These are phyloP conservation scores for Paramyrothecium sp. DNA, from an alignment of 2,329 filamentous ascomycete genomes.

Conservation along the genomic window DNA sequence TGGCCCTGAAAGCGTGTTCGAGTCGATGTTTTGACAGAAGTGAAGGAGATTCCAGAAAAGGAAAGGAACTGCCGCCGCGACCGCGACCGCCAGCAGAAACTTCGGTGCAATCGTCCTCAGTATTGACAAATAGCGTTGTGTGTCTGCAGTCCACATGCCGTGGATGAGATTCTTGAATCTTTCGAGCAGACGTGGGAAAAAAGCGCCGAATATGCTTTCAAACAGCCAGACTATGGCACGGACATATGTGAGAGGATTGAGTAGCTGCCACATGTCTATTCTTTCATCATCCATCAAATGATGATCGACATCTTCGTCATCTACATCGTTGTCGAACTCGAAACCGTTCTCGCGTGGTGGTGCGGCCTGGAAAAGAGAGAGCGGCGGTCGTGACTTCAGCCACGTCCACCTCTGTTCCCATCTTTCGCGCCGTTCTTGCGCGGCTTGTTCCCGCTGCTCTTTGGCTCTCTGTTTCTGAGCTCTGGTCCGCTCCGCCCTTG, in stretches of 20 bases:
- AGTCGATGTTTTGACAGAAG: too few species aligned
- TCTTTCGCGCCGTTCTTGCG: not conserved
- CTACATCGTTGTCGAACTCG: slow-evolving; percentile 9
- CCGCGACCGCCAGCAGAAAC: too few species aligned
- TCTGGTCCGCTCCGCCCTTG: too few species aligned
- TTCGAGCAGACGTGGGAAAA: not conserved
- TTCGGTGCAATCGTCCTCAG: too few species aligned
- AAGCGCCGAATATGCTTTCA: slow-evolving; percentile 10
- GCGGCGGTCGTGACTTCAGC: slow-evolving; percentile 17
- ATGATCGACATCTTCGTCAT: slow-evolving; percentile 8
- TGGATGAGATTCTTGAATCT: not conserved
- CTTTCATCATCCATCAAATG: slow-evolving; percentile 3
- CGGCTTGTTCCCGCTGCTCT: slow-evolving; percentile 4
- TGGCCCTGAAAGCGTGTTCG: not conserved
- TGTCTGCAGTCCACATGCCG: not conserved
- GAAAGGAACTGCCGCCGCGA: too few species aligned
- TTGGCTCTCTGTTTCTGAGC: slow-evolving; percentile 8
- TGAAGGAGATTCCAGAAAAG: too few species aligned
- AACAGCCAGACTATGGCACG: slow-evolving; percentile 19
- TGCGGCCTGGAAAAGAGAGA: slow-evolving; percentile 6
- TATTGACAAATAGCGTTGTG: not conserved
- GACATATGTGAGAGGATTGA: slow-evolving; percentile 30
- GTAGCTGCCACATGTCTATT: slow-evolving; percentile 20
- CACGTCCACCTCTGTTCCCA: slow-evolving; percentile 18
- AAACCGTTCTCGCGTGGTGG: slow-evolving; percentile 3